phyloP scores from a whole-genome alignment of 116 monocot genomes.

The Thalassia testudinum region DNA sequence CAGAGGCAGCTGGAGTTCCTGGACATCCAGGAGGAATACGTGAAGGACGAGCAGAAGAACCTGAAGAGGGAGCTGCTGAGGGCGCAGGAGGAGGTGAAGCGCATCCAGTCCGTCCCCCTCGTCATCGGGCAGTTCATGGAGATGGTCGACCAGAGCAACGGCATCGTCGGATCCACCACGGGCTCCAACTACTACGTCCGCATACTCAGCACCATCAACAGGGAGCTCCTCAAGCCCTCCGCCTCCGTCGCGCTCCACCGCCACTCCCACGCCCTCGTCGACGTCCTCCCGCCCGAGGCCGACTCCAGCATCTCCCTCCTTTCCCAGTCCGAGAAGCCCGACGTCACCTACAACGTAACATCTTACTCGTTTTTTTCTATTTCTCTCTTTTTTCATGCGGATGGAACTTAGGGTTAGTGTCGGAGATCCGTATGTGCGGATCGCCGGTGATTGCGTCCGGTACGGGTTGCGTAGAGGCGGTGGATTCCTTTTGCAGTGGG shows the following conservation, averaged over 20 bases:
- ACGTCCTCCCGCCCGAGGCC: constrained; percentile 91
- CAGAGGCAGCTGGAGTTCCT: constrained; percentile 83
- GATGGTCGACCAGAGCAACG: constrained; percentile 98
- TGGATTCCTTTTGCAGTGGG: too few relatives aligned
- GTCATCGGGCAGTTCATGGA: constrained; percentile 97
- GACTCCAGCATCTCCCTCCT: constrained; percentile 92
- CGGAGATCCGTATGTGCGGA: too few relatives aligned
- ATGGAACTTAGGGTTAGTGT: constrained; percentile 1
- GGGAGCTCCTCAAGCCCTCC: constrained; percentile 85
- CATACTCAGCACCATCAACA: constrained; percentile 85
- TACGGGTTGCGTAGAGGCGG: too few relatives aligned
- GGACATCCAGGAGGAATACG: constrained; percentile 95
- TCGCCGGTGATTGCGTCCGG: too few relatives aligned
- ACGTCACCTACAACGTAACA: constrained; percentile 87
- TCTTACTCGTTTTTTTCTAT: neutral
- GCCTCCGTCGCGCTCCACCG: constrained; percentile 88
- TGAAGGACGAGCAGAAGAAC: constrained; percentile 92
- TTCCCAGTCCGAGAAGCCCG: constrained; percentile 88
- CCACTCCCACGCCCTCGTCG: constrained; percentile 88
- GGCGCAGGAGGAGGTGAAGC: constrained; percentile 97
- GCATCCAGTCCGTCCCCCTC: constrained; percentile 86
- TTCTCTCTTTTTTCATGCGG: neutral
- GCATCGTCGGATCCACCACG: constrained; percentile 92
- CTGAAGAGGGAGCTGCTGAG: constrained; percentile 82
- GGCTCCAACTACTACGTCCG: constrained; percentile 90